Percentiles rank a stretch among this genome's conserved stretches.
phyloP scores from a whole-genome alignment of 352 stramenopile species.

The Saprolegnia parasitica region DNA sequence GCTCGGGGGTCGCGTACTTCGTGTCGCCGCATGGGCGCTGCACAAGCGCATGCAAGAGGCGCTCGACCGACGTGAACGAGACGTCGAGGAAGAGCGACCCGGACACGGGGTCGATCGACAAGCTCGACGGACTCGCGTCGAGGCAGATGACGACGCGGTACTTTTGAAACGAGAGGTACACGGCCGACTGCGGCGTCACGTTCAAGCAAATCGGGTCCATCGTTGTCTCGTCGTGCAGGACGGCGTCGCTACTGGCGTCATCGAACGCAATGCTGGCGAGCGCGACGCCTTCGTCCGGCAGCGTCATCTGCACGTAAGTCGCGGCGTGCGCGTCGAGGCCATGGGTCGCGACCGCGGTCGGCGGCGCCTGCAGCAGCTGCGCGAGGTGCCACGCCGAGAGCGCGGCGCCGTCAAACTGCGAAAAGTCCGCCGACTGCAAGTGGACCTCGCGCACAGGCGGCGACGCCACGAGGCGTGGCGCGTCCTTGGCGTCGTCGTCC shows the following conservation, averaged over 20 bases:
- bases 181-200: conserved; percentile 5
- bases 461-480: not conserved
- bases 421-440: conserved; percentile 22
- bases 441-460: conserved; percentile 17
- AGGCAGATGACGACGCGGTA: conserved; percentile 83
- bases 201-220: not conserved
- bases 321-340: not conserved
- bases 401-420: conserved; percentile 21
- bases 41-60: conserved; percentile 17
- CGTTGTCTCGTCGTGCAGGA: not conserved
- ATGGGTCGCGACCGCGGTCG: not conserved
- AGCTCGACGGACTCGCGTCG: conserved; percentile 74
- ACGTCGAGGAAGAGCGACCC: conserved; percentile 76
- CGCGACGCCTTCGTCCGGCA: conserved; percentile 16
- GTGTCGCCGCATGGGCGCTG: not conserved
- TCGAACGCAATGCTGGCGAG: conserved; percentile 3
- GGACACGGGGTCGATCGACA: conserved; percentile 71
- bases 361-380: conserved; percentile 4
- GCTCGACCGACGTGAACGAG: conserved; percentile 67
- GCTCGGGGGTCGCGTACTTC: conserved; percentile 27
- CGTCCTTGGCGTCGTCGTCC: conserved; percentile 12
- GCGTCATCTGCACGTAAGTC: not conserved
- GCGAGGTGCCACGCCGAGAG: conserved; percentile 21
- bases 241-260: not conserved
- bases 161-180: conserved; percentile 43